Conservation (phyloP, 2,329 filamentous ascomycete species). For the Botrytis squamosa region DNA sequence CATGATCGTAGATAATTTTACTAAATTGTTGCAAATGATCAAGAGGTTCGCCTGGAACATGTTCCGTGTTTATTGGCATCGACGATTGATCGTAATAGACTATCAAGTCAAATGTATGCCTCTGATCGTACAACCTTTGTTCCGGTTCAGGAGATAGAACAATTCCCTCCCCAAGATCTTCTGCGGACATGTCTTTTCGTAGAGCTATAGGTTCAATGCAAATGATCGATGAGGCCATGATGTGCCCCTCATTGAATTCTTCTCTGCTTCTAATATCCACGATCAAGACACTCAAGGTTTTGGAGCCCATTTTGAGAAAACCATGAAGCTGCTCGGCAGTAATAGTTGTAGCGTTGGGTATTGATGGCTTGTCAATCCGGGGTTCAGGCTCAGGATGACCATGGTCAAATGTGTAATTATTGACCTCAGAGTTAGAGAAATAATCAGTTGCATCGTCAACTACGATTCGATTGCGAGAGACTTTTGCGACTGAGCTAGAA, state of each 20-base stretch:
- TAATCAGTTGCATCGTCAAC: constrained; percentile 31
- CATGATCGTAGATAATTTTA: constrained; percentile 80
- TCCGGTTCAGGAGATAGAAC: constrained; percentile 73
- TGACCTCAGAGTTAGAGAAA: constrained; percentile 27
- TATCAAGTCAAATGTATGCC: constrained; percentile 78
- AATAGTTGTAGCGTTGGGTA: constrained; percentile 32
- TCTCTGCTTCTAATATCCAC: constrained; percentile 82
- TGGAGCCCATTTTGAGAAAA: constrained; percentile 57
- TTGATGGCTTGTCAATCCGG: constrained; percentile 6
- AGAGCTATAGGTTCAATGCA: constrained; percentile 84
- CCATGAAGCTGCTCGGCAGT: constrained; percentile 65
- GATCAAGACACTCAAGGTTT: constrained; percentile 66
- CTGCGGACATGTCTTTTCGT: constrained; percentile 63
- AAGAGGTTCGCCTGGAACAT: constrained; percentile 45
- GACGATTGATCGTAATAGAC: constrained; percentile 84
- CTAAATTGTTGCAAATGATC: constrained; percentile 69
- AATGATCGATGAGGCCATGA: constrained; percentile 78
- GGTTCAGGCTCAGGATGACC: not conserved
- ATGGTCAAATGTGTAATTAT: constrained; percentile 21
- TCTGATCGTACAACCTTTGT: constrained; percentile 67
- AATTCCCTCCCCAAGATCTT: constrained; percentile 64
- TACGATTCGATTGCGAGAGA: constrained; percentile 28
- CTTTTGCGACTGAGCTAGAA: constrained; percentile 32
- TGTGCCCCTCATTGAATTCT: constrained; percentile 84
- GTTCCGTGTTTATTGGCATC: constrained; percentile 34